Conservation (phyloP, 2,329 filamentous ascomycete species). For the Exophiala sideris region DNA sequence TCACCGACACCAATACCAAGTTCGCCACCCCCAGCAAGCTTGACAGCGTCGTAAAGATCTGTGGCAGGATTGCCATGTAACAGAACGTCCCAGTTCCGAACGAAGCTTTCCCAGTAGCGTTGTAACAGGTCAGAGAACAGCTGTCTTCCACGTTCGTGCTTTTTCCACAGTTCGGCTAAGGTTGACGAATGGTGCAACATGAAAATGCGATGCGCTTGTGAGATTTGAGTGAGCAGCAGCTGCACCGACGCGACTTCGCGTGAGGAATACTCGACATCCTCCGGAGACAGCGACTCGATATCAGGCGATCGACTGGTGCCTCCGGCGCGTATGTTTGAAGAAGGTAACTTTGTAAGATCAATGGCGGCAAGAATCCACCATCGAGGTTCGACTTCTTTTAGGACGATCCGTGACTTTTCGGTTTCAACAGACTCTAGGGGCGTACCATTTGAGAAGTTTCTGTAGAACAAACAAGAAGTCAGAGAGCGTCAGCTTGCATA, state of each 20-base stretch:
- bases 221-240: constrained; percentile 74
- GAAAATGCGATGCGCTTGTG: constrained; percentile 79
- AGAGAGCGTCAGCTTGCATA: background rate
- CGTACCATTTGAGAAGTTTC: constrained; percentile 75
- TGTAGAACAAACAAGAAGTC: constrained; percentile 32
- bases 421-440: constrained; percentile 85
- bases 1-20: constrained; percentile 92
- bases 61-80: constrained; percentile 84
- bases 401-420: constrained; percentile 76
- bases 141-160: constrained; percentile 52
- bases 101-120: constrained; percentile 74
- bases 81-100: constrained; percentile 75
- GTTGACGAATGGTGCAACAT: constrained; percentile 80
- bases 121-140: constrained; percentile 71
- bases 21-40: constrained; percentile 81
- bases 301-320: constrained; percentile 40
- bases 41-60: constrained; percentile 76
- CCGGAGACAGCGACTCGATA: constrained; percentile 33
- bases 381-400: constrained; percentile 80
- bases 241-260: constrained; percentile 82
- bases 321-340: constrained; percentile 38
- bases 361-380: constrained; percentile 97
- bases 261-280: constrained; percentile 74
- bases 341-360: constrained; percentile 71
- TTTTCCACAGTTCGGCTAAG: constrained; percentile 66